Percentiles rank a stretch among this genome's conserved stretches.
Evolutionary conservation across 495 filamentous ascomycete genomes (phyloP).

Genomic region (Daldinia childiae): DNA sequence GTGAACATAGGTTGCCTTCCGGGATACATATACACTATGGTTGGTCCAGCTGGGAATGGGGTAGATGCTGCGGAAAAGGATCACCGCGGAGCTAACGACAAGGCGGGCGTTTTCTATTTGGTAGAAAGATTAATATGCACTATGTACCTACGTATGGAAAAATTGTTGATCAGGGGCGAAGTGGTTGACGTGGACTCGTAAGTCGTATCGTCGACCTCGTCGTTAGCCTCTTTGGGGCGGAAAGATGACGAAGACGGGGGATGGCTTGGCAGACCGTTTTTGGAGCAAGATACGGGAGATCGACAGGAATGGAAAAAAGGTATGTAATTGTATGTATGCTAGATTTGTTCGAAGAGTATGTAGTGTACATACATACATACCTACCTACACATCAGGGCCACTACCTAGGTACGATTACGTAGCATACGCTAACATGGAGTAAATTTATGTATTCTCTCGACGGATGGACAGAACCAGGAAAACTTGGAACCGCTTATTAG

Average conservation of each 20-base stretch:
- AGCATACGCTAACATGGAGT: conserved; percentile 10
- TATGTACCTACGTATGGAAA: background rate
- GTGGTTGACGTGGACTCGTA: conserved; percentile 12
- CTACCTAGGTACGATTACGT: conserved; percentile 8
- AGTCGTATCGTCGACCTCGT: conserved; percentile 11
- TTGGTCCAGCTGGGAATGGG: conserved; percentile 15
- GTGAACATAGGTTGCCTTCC: conserved; percentile 13
- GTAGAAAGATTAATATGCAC: conserved; percentile 8
- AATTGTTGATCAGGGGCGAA: conserved; percentile 32
- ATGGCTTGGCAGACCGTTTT: conserved; percentile 18
- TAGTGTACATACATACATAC: too few relatives aligned
- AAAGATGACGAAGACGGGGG: conserved; percentile 12
- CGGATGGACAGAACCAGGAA: conserved; percentile 33
- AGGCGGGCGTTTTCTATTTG: background rate
- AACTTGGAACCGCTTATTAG: conserved; percentile 28
- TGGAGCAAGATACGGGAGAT: conserved; percentile 29
- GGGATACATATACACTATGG: conserved; percentile 23
- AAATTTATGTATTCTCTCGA: conserved; percentile 3
- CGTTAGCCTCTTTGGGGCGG: conserved; percentile 2
- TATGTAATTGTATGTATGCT: too few relatives aligned
- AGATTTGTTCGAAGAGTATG: background rate
- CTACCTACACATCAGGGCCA: conserved; percentile 1
- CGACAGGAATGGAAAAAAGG: conserved; percentile 31
- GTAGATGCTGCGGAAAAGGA: background rate
- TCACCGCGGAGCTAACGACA: background rate